Conservation (phyloP, 345 rosid species). For the Angophora floribunda region DNA sequence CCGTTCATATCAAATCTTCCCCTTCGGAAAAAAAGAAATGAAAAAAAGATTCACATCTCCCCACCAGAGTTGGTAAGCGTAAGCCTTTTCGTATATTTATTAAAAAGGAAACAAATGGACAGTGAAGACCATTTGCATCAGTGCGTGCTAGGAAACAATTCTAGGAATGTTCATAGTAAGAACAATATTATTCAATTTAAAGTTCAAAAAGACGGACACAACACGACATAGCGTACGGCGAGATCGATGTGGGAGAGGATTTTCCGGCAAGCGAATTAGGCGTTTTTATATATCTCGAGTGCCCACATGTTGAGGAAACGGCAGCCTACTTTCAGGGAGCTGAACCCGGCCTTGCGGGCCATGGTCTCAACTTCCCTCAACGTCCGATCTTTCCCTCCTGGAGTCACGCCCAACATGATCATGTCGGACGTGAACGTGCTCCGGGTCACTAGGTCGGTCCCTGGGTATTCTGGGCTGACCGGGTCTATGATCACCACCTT, state of each 20-base stretch:
- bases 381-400: slow-evolving; percentile 38
- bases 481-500: slow-evolving; percentile 30
- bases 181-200: background rate
- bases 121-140: background rate
- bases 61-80: background rate
- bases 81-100: background rate
- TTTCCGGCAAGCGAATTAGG: background rate
- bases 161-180: background rate
- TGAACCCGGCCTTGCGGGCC: slow-evolving; percentile 26
- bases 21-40: no score
- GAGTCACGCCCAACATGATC: slow-evolving; percentile 22
- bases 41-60: background rate
- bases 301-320: background rate
- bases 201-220: background rate
- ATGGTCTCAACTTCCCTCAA: slow-evolving; percentile 23
- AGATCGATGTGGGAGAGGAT: background rate
- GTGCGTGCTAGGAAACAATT: background rate
- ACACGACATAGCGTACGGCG: background rate
- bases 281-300: background rate
- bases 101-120: background rate
- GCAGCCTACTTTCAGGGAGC: background rate
- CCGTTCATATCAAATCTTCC: no score
- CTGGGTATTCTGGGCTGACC: slow-evolving; percentile 15
- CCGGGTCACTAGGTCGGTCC: slow-evolving; percentile 15
- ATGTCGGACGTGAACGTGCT: slow-evolving; percentile 21